Evolutionary conservation across 2,329 filamentous ascomycete genomes (phyloP), one percentile per base, ranked within the genome.

Genomic region (Fusarium sp.): DNA sequence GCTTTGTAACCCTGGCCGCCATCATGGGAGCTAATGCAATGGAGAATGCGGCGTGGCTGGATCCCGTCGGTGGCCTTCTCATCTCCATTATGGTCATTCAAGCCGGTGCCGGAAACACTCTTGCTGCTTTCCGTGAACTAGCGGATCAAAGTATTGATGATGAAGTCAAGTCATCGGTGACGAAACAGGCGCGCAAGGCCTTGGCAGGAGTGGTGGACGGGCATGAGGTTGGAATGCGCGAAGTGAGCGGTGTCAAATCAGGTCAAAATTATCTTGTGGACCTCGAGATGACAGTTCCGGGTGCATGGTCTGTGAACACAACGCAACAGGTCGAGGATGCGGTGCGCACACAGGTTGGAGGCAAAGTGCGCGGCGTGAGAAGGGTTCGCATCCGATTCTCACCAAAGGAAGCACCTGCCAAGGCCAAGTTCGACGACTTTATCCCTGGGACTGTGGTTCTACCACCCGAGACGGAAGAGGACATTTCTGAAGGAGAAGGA

Each of bases 251-350:
- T 51, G 85, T 97, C 77, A 99, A 99, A 79, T 95, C 92, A 4
- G 95, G 95, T 28, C 95, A 97, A 76, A 99, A 97, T 79, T 97
- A 96, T 74, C 82, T 98, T 28, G 88, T 98, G 69, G 95, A 98
- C 69, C 76, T 99, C 7, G 93, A 97, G 75, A 78, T 98, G 60
- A 90, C 87, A 2, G 91, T 96, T 13, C 92, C 94, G 0, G 85
- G 83, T 22, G 79, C 81, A 31, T 96, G 91, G 90, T 90, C 90
- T 0, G 80, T 99, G 6, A 85, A 88, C 49, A 85, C 90, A 51
- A 85, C 89, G 7, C 82, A 86, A 34, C 79, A 83, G 13, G 81
- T 96, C 12, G 95, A 99, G 76, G 85, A 90, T 32, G 79, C 82
- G 3, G 83, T 98, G 32, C 86, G 95, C 58, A 83, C 88, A 40